Conservation (phyloP, 202 grass and related monocot species). For the Panicum virgatum region DNA sequence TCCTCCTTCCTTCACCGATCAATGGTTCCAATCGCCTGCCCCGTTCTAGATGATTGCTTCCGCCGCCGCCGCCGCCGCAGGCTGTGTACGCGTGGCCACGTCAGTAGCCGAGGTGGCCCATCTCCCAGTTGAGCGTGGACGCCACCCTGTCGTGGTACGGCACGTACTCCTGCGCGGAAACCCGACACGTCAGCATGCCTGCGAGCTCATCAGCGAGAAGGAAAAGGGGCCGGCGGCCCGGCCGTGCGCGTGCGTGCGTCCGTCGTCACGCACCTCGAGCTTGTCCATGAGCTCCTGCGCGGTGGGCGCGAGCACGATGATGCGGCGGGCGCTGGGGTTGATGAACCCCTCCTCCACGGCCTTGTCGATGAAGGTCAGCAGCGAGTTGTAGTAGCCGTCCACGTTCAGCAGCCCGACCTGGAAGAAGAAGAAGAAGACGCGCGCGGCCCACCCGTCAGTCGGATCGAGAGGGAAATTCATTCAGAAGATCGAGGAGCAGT, state of each 20-base stretch:
- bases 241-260: too few species aligned
- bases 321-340: constrained; percentile 67
- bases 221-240: too few species aligned
- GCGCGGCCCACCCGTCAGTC: too few species aligned
- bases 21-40: background rate
- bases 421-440: background rate
- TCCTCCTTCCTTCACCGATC: background rate
- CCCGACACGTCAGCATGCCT: too few species aligned
- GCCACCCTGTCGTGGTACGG: constrained; percentile 81
- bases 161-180: constrained; percentile 60
- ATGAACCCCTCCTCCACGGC: constrained; percentile 95
- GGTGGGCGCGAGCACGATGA: constrained; percentile 78
- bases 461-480: too few species aligned
- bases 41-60: background rate
- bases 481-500: too few species aligned
- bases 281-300: constrained; percentile 79
- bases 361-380: constrained; percentile 93
- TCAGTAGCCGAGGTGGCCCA: constrained; percentile 46
- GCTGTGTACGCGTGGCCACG: background rate
- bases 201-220: too few species aligned
- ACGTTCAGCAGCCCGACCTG: constrained; percentile 91
- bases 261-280: constrained; percentile 54
- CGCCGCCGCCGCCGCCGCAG: background rate
- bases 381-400: constrained; percentile 94
- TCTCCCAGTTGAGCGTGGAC: constrained; percentile 77